Conservation (phyloP, 176 grass and related monocot genomes). For the Carex kokanica region DNA sequence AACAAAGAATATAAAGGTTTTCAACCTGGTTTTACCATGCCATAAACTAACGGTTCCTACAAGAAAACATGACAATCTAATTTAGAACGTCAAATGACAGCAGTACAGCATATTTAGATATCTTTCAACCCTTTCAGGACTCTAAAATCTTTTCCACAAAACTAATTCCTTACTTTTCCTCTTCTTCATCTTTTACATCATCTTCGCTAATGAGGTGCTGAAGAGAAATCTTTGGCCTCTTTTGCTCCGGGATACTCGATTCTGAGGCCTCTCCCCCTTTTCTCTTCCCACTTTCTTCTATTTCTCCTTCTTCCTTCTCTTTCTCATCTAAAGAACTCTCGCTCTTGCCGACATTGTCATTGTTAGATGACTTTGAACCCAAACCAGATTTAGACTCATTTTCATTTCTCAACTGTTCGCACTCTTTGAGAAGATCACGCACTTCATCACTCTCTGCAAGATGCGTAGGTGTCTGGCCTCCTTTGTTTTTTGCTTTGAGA, state of each 20-base stretch:
- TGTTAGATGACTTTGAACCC: slow-evolving; percentile 14
- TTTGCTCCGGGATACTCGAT: slow-evolving; percentile 19
- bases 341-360: not conserved
- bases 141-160: not conserved
- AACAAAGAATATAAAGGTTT: not conserved
- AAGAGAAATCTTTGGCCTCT: slow-evolving; percentile 74
- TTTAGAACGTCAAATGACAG: not conserved
- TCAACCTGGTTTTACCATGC: not conserved
- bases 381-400: slow-evolving; percentile 41
- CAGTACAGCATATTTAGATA: not conserved
- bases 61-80: not conserved
- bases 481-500: slow-evolving; percentile 67
- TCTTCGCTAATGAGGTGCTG: slow-evolving; percentile 66
- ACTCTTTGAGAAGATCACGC: slow-evolving; percentile 53
- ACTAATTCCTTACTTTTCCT: slow-evolving; percentile 32
- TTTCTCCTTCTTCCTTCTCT: slow-evolving; percentile 28
- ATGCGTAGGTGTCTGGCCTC: slow-evolving; percentile 70
- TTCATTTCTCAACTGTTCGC: slow-evolving; percentile 48
- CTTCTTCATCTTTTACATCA: slow-evolving; percentile 48
- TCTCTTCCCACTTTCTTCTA: slow-evolving; percentile 47
- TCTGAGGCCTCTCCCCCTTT: slow-evolving; percentile 32
- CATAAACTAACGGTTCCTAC: not conserved
- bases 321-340: slow-evolving; percentile 28
- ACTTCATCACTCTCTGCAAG: slow-evolving; percentile 73
- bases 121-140: not conserved